Evolutionary conservation across 257 asterid genomes (phyloP), one percentile per base, ranked within the genome.

Genomic region (Misopates orontium): DNA sequence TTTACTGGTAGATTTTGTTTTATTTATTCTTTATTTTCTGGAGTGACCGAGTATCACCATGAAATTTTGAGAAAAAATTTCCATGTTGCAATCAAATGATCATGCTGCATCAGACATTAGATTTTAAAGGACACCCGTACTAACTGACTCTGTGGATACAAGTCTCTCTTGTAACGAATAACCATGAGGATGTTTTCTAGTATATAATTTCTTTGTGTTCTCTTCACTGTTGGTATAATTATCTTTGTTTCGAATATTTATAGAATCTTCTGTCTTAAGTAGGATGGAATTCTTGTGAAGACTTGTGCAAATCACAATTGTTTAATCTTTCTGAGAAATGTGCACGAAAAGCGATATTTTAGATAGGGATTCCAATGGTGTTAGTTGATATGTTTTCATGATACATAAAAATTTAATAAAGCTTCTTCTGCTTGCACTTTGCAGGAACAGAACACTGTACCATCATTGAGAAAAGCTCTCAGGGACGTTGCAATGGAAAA

Each of bases 401-500:
- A 52, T 55, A 16, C 25, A 20, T 11, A 58, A 15, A 14, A 56
- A 24, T 1, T 71, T 19, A 64, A 65, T 25, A 50, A 32, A 23
- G 16, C 42, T 57, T 69, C 51, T 61, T 66, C 55, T 73, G 58
- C 23, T 58, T 66, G 61, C 62, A 63, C 31, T 62, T 72, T 79
- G 70, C 95, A 94, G 99, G 99, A 94, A 70, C 90, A 83, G 71
- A 88, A 70, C 75, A 83, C 89, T 40, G 84, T 94, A 42, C 97
- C 99, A 23, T 85, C 93, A 31, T 78, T 94, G 66, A 81, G 99
- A 66, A 94, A 85, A 82, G 90, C 97, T 70, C 88, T 94, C 71
- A 88, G 73, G 87, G 99, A 94, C 75, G 94, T 94, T 70, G 99
- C 97, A 4, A 90, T 90, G 95, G 99, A 94, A 84, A 94, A 94